Base-by-base conservation (phyloP, 257 asterid genomes). In the Solanum appendiculatum region DNA sequence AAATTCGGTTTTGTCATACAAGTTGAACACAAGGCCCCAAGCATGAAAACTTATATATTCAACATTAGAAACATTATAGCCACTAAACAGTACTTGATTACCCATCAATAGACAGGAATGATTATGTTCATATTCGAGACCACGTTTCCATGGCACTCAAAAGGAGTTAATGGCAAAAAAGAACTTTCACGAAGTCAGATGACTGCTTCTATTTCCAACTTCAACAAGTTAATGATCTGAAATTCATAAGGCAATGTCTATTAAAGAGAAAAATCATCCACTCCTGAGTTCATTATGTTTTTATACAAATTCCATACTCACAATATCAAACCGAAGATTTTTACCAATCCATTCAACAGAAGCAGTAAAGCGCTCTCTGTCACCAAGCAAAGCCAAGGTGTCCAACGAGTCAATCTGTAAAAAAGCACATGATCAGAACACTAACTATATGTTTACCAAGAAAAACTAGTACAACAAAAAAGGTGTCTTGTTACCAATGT, bases 271-370 rank as follows among this genome's bases (percentile, higher is more conserved):
- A n/a, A 68, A 46, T 72, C 40, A 40, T 18, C 34, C 84, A 6
- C 34, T 86, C 70, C 87, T 8, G 33, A 48, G 12, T 40, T 64
- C 60, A 39, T 72, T 72, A 54, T 31, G 31, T 42, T 85, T 83
- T 85, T 34, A 68, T 33, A 90, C 88, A 83, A 91, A 87, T 87
- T 78, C 86, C 87, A 69, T 94, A 97, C 99, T 97, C 99, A 97
- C 99, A 94, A 96, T 97, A 95, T 97, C 99, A 92, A 95, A 97
- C 90, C 94, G 98, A 87, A 97, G 95, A 91, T 95, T 94, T 95
- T 95, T 95, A 95, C 99, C 98, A 92, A 97, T 95, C 99, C 99
- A 97, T 91, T 95, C 99, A 91, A 97, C 98, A 82, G 99, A 97
- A 31, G 96, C 16, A 37, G 94, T 58, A 86, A 97, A 97, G 83